These are phyloP conservation scores for Coriolopsis trogii DNA, from an alignment of 1,284 basidiomycete species.

Conservation along the genomic window DNA sequence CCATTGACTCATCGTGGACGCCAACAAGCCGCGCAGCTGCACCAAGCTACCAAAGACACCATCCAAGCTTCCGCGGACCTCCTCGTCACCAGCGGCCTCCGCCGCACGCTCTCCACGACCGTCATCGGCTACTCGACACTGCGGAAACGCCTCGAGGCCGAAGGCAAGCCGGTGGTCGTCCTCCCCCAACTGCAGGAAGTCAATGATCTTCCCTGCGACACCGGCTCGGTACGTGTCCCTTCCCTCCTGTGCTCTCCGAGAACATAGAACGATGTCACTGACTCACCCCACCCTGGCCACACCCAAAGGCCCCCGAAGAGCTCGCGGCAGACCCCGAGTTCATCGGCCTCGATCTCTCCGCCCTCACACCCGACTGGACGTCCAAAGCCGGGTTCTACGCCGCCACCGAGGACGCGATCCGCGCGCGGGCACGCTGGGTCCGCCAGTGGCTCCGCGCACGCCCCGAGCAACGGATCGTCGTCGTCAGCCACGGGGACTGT, in stretches of 20 bases:
- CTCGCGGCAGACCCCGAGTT: conserved; percentile 37
- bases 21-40: conserved; percentile 36
- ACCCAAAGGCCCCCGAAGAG: conserved; percentile 28
- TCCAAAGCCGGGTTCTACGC: conserved; percentile 36
- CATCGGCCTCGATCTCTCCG: conserved; percentile 34
- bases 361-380: conserved; percentile 37
- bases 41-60: conserved; percentile 34
- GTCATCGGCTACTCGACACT: conserved; percentile 34
- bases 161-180: conserved; percentile 33
- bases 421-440: conserved; percentile 35
- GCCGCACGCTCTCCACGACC: conserved; percentile 37
- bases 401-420: conserved; percentile 24
- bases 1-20: conserved; percentile 31
- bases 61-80: conserved; percentile 36
- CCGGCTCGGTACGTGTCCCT: conserved; percentile 30
- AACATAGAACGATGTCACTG: neutral
- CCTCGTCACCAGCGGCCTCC: conserved; percentile 36
- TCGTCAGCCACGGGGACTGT: conserved; percentile 36
- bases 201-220: conserved; percentile 35
- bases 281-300: neutral
- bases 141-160: conserved; percentile 31
- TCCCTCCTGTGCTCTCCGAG: neutral
- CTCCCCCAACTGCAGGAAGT: conserved; percentile 37
- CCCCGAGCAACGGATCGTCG: conserved; percentile 36
- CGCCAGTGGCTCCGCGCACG: conserved; percentile 36